Evolutionary conservation across 1,284 basidiomycete genomes (phyloP), one percentile per base, ranked within the genome.

Genomic region (Tylopilus orsonianus): DNA sequence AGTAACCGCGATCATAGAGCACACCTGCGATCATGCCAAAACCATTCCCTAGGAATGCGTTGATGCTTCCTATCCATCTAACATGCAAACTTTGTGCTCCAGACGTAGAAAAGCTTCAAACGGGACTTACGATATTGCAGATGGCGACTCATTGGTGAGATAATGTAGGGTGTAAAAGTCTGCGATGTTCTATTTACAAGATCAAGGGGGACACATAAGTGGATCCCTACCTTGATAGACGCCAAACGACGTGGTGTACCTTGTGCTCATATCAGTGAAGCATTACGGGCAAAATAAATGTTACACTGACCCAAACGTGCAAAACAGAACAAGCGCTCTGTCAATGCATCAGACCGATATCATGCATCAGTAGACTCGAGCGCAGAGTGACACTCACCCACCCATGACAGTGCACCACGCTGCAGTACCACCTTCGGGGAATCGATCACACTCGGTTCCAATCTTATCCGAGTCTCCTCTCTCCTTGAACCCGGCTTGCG

Each of bases 41-140:
- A 14, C 13, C 10, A 9, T 40, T 16, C 13, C 26, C 19, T 13
- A 62, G 27, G 44, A 62, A 65, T 2, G 48, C 51, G 48, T 62
- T 66, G 36, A 51, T n/a, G 18, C 65, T 44, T 53, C 63, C 66
- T 40, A 65, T 65, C 63, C 63, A 65, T 22, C 63, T 68, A 24
- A 33, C 65, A 16, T 38, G n/a, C 26, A 40, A 0, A 7, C 22
- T 35, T 49, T 10, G 9, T 18, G 3, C 13, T 10, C 7, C 10
- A 18, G 19, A 30, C 12, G 5, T 1, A 2, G 4, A 9, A 18
- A 30, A 7, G 8, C 8, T 26, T 5, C 18, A 5, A 14, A 40
- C 0, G 4, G 26, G 32, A 56, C 65, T 40, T 26, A 68, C 63
- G 63, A 62, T 53, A 67, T 67, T 5, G 53, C 45, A 30, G 63